Percentiles rank a stretch among this genome's conserved stretches.
phyloP scores from a whole-genome alignment of 495 filamentous ascomycete species.

The Trichodelitschia bisporula region DNA sequence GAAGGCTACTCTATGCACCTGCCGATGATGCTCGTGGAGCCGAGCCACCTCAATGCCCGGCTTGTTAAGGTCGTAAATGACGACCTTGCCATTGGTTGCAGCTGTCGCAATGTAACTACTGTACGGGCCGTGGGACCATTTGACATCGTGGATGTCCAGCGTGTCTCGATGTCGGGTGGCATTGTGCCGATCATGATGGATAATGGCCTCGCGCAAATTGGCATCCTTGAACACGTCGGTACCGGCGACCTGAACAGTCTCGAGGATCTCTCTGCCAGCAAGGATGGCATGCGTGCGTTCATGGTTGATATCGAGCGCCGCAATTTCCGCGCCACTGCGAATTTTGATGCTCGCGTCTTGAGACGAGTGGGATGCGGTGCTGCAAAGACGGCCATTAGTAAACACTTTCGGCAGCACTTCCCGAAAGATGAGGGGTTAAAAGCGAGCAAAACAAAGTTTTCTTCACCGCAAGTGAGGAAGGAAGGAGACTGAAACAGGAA shows the following conservation, averaged over 20 bases:
- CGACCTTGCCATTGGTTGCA: constrained; percentile 64
- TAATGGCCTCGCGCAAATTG: constrained; percentile 57
- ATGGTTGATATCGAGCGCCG: constrained; percentile 54
- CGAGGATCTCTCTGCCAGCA: constrained; percentile 62
- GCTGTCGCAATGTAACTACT: constrained; percentile 57
- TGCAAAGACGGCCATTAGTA: too few relatives aligned
- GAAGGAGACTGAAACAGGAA: too few relatives aligned
- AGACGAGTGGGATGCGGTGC: neutral
- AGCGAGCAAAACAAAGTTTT: neutral
- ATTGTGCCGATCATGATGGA: constrained; percentile 39
- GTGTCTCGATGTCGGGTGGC: constrained; percentile 37
- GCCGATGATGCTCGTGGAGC: constrained; percentile 66
- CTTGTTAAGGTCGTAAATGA: constrained; percentile 61
- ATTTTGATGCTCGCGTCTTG: constrained; percentile 45
- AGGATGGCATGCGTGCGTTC: constrained; percentile 53
- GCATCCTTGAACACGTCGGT: constrained; percentile 47
- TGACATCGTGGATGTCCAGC: constrained; percentile 60
- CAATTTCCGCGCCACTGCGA: constrained; percentile 44
- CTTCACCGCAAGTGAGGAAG: too few relatives aligned
- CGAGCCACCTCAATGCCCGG: constrained; percentile 49
- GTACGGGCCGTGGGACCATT: constrained; percentile 48
- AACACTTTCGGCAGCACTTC: neutral
- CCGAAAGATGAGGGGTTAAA: neutral
- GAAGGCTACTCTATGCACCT: constrained; percentile 78
- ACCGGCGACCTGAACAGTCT: constrained; percentile 51